Evolutionary conservation across 1,139 yeast genomes (phyloP).

Genomic region (Wickerhamomyces sp.): DNA sequence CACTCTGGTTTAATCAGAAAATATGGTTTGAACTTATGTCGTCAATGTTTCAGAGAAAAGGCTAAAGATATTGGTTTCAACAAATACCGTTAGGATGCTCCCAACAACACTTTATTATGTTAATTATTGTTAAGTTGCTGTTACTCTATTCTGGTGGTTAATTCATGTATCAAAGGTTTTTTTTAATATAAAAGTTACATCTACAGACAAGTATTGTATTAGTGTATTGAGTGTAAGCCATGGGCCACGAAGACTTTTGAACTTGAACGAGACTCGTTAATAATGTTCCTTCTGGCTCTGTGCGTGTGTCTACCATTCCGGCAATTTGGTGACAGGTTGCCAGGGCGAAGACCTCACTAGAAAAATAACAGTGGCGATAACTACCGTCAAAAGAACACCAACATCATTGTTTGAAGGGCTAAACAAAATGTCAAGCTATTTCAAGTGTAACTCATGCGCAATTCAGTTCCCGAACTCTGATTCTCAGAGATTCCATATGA

Average conservation of each 20-base stretch:
- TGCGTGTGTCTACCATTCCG: conserved; percentile 1
- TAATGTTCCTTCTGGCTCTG: neutral
- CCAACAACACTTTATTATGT: neutral
- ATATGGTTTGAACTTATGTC: conserved; percentile 99
- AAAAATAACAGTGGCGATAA: too few species aligned
- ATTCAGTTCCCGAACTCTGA: conserved; percentile 77
- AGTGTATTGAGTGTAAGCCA: too few species aligned
- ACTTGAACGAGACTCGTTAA: too few species aligned
- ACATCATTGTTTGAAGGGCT: too few species aligned
- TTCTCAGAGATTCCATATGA: conserved; percentile 88
- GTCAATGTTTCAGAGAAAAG: conserved; percentile 99
- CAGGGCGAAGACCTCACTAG: too few species aligned
- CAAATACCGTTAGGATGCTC: conserved; percentile 82
- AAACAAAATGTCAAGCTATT: conserved; percentile 69
- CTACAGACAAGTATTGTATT: too few species aligned
- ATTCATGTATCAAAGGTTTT: conserved; percentile 16
- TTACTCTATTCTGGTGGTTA: conserved; percentile 10
- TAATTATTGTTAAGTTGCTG: conserved; percentile 4
- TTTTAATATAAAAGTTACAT: conserved; percentile 6
- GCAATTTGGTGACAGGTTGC: too few species aligned
- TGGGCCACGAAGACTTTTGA: too few species aligned
- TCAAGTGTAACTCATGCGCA: conserved; percentile 89
- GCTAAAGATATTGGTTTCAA: conserved; percentile 98
- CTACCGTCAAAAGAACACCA: too few species aligned
- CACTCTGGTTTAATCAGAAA: conserved; percentile 99